Evolutionary conservation across 2,329 filamentous ascomycete genomes (phyloP).

Genomic region (Fusarium chaquense): DNA sequence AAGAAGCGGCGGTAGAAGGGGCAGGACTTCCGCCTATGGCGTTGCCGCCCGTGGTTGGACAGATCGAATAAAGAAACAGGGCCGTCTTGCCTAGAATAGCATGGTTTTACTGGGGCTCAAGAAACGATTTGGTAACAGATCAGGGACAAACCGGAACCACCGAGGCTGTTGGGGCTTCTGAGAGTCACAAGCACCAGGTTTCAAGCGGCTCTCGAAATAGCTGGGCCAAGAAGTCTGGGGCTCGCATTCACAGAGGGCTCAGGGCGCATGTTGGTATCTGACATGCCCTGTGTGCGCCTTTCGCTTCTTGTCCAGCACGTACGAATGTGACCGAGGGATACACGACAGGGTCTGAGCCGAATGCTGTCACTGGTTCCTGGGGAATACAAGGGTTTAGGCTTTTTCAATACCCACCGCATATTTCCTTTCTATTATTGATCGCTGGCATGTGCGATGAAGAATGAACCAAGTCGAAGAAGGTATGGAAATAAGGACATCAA

Average conservation of each 20-base stretch:
- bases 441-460: neutral
- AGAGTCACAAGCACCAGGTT: conserved; percentile 34
- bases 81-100: conserved; percentile 35
- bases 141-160: conserved; percentile 45
- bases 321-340: conserved; percentile 18
- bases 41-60: conserved; percentile 31
- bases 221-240: conserved; percentile 6
- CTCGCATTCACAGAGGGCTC: conserved; percentile 14
- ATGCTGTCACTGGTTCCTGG: conserved; percentile 33
- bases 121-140: conserved; percentile 49
- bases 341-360: conserved; percentile 14
- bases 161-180: conserved; percentile 25
- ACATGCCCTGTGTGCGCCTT: conserved; percentile 33
- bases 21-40: conserved; percentile 26
- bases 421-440: conserved; percentile 2
- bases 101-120: conserved; percentile 32
- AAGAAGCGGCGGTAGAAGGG: conserved; percentile 30
- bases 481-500: neutral
- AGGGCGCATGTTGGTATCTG: conserved; percentile 37
- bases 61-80: conserved; percentile 39
- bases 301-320: conserved; percentile 10
- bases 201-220: conserved; percentile 35
- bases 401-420: conserved; percentile 5
- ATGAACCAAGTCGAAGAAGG: neutral
- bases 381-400: conserved; percentile 20